A percentile compares a stretch with the other conserved stretches of the same genome.
Conservation (phyloP, 129 eudicot species). For the Dittrichia graveolens region DNA sequence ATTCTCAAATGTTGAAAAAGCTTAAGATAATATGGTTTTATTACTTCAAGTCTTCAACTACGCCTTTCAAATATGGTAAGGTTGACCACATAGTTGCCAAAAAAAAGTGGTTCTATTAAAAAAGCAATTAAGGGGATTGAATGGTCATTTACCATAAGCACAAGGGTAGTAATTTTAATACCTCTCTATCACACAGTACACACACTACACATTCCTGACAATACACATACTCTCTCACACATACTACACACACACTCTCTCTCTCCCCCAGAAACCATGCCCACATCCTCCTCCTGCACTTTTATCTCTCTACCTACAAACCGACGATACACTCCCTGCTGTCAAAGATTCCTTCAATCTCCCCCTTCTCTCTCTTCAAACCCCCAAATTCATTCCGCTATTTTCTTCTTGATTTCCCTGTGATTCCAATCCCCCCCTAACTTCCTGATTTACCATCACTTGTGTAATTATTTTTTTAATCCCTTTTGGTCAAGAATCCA, state of each 20-base stretch:
- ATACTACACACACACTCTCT: not conserved
- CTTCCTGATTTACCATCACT: not conserved
- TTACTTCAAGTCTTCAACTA: too few species aligned
- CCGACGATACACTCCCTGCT: slow-evolving; percentile 53
- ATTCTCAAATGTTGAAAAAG: too few species aligned
- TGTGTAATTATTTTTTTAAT: slow-evolving; percentile 24
- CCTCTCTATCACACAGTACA: not conserved
- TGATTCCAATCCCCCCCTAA: slow-evolving; percentile 7
- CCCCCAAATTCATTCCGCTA: slow-evolving; percentile 26
- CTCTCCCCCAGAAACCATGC: slow-evolving; percentile 13
- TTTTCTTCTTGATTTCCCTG: slow-evolving; percentile 2
- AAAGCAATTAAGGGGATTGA: not conserved
- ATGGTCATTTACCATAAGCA: slow-evolving; percentile 4
- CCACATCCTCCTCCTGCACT: slow-evolving; percentile 13
- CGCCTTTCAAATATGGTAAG: too few species aligned
- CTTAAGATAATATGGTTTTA: too few species aligned
- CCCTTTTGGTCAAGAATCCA: slow-evolving; percentile 15
- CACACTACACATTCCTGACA: not conserved
- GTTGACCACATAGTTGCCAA: too few species aligned
- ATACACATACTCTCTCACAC: slow-evolving; percentile 25
- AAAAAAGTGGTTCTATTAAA: too few species aligned
- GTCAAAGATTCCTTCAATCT: slow-evolving; percentile 40
- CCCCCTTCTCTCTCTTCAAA: slow-evolving; percentile 27
- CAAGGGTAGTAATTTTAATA: not conserved
- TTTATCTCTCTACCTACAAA: slow-evolving; percentile 35